Evolutionary conservation across 305 asterid genomes (phyloP), one percentile per base, ranked within the genome.

Genomic region (Fraxinus baroniana): DNA sequence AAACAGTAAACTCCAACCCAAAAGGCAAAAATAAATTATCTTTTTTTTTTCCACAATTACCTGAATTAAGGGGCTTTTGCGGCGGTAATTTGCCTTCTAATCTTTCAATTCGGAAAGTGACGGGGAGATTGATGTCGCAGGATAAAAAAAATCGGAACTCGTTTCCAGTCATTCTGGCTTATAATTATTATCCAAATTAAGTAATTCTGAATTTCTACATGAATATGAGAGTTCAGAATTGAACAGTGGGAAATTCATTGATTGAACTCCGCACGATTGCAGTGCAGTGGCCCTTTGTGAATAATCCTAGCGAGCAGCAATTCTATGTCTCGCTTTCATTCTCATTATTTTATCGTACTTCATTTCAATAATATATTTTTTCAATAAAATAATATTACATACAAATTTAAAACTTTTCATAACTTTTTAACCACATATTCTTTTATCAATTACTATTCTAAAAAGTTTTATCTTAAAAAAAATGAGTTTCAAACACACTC

Each of bases 51-150:
- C 46, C 13, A 22, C 6, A 22, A 78, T 74, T 81, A 94, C 97
- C 98, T 86, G 97, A 91, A 88, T 89, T 87, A n/a, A 86, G 79
- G 37, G 86, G 81, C 55, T 87, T 88, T 0, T 82, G 87, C 22
- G 90, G 82, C 77, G 87, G 84, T 46, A 96, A 83, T 86, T 93
- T 91, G 41, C 98, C 98, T 88, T 96, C 99, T 89, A 96, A 86
- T 82, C 94, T 88, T 91, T 96, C 98, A 86, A 93, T 92, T 82
- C 94, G 89, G 90, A 93, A 94, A 55, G 98, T 93, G 76, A 92
- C 92, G 1, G 99, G 99, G 44, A 93, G 94, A 91, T 94, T 96
- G 46, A 96, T 94, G 90, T 96, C 99, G 89, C 98, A 93, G 1
- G 98, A 96, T 78, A 96, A 84, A 91, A 96, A 96, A 91, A 94